Conservation (phyloP, 495 filamentous ascomycete genomes). For the Hypoxylon trugodes region DNA sequence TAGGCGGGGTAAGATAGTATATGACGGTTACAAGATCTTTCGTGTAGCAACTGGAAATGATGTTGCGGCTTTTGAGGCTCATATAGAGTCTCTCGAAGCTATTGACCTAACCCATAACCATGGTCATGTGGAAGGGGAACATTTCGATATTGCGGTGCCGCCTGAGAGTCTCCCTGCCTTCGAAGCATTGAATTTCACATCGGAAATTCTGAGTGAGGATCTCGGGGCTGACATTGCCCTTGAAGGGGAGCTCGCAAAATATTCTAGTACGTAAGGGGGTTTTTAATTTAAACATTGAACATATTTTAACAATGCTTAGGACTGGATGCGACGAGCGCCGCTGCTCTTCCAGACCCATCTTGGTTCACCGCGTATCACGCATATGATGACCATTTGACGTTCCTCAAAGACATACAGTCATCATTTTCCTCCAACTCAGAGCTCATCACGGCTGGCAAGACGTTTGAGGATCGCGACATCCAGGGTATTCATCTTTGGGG, state of each 20-base stretch:
- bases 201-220: constrained; percentile 55
- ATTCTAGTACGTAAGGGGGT: constrained; percentile 29
- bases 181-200: constrained; percentile 46
- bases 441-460: constrained; percentile 62
- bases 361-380: constrained; percentile 68
- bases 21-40: constrained; percentile 58
- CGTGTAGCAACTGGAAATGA: constrained; percentile 40
- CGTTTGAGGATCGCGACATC: constrained; percentile 60
- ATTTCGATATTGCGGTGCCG: constrained; percentile 54
- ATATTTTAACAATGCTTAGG: constrained; percentile 4
- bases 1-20: constrained; percentile 41
- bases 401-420: constrained; percentile 58
- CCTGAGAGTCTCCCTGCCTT: constrained; percentile 52
- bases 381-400: constrained; percentile 64
- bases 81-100: constrained; percentile 45
- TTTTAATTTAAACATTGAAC: background rate
- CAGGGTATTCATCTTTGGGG: constrained; percentile 70
- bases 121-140: constrained; percentile 36
- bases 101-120: constrained; percentile 46
- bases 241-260: constrained; percentile 47
- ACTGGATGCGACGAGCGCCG: constrained; percentile 16
- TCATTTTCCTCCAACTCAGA: constrained; percentile 61
- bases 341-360: constrained; percentile 43
- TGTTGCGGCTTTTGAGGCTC: constrained; percentile 38
- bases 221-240: constrained; percentile 56